Conservation (phyloP, 257 asterid genomes). For the Solanum paucissectum region DNA sequence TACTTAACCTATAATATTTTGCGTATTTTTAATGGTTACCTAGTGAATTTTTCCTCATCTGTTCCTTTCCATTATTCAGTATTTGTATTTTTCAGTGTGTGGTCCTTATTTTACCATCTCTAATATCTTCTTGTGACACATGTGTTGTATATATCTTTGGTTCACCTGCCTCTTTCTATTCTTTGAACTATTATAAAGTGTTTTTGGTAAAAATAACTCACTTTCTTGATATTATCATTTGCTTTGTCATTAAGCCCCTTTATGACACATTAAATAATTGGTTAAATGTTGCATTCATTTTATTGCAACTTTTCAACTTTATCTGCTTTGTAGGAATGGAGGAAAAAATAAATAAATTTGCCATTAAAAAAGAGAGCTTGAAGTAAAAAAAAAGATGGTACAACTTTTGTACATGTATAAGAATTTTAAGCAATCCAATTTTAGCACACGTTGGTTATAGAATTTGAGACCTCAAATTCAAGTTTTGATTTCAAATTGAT, state of each 20-base stretch:
- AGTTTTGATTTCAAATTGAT: neutral
- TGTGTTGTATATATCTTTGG: neutral
- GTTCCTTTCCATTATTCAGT: neutral
- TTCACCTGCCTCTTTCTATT: neutral
- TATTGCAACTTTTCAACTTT: conserved; percentile 35
- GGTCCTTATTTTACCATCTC: neutral
- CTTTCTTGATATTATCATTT: neutral
- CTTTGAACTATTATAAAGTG: neutral
- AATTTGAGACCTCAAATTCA: neutral
- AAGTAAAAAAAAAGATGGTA: conserved; percentile 10
- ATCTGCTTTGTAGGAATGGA: neutral
- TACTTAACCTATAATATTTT: no score
- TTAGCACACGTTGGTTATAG: neutral
- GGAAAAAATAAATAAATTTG: neutral
- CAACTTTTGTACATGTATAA: conserved; percentile 23
- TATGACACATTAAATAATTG: neutral
- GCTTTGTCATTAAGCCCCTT: neutral
- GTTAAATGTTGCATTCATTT: neutral
- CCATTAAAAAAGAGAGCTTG: neutral
- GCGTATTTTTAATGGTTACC: neutral
- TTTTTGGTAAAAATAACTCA: neutral
- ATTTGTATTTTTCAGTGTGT: neutral
- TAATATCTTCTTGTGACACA: neutral
- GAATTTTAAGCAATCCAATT: conserved; percentile 12
- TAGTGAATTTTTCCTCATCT: neutral